Conservation (phyloP, 805 yeast genomes). For the Metschnikowia dekortorum region DNA sequence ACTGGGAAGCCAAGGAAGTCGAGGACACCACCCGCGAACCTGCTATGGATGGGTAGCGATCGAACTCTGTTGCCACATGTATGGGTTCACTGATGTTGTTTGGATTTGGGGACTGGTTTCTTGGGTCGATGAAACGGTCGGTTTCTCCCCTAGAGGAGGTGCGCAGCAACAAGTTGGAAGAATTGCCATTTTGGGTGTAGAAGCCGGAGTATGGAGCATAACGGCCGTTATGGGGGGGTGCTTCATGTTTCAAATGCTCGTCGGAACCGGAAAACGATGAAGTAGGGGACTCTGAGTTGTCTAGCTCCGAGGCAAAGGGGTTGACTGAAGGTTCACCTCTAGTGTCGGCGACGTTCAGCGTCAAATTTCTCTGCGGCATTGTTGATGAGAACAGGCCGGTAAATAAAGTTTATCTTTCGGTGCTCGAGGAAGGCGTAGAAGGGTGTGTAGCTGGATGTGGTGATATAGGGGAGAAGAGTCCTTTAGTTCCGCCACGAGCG, state of each 20-base stretch:
- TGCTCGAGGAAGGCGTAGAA: not conserved
- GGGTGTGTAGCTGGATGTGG: not conserved
- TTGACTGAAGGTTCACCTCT: conserved; percentile 3
- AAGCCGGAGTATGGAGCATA: conserved; percentile 30
- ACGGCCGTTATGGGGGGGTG: conserved; percentile 11
- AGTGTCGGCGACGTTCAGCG: conserved; percentile 19
- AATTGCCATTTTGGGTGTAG: conserved; percentile 38
- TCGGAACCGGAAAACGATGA: conserved; percentile 12
- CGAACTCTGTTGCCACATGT: conserved; percentile 53
- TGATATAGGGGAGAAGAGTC: not conserved
- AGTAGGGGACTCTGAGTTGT: conserved; percentile 7
- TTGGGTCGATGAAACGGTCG: conserved; percentile 13
- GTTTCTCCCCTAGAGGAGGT: conserved; percentile 9
- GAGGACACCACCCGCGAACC: conserved; percentile 57
- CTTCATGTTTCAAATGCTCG: conserved; percentile 3
- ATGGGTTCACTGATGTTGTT: conserved; percentile 13
- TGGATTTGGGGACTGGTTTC: conserved; percentile 3
- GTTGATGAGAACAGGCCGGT: not conserved
- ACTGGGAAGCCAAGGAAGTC: conserved; percentile 21
- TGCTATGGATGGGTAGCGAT: conserved; percentile 63
- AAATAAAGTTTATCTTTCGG: not conserved
- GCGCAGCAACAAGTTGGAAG: conserved; percentile 30
- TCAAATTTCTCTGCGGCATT: conserved; percentile 31
- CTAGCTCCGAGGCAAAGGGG: conserved; percentile 13
- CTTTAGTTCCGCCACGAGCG: not conserved